phyloP scores from a whole-genome alignment of 805 yeast species.

The Saccharomyces mikatae region DNA sequence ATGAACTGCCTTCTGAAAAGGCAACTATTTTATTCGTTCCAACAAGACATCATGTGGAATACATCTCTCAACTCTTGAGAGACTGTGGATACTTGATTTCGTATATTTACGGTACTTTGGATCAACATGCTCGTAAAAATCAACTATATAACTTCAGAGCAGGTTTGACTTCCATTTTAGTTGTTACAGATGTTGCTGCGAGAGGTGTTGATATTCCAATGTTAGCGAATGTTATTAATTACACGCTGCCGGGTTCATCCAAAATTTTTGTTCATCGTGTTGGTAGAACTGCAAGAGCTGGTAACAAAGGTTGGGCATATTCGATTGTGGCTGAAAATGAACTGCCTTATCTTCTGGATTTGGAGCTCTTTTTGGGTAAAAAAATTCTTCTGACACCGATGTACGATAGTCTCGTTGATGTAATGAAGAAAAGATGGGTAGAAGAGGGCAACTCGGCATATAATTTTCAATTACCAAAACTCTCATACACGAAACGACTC shows the following conservation, averaged over 20 bases:
- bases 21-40: conserved; percentile 94
- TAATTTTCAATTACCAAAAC: conserved; percentile 42
- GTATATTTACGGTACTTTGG: conserved; percentile 87
- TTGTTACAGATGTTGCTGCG: conserved; percentile 97
- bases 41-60: conserved; percentile 96
- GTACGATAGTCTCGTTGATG: conserved; percentile 53
- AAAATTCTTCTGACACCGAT: conserved; percentile 64
- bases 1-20: conserved; percentile 70
- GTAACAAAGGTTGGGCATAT: conserved; percentile 96
- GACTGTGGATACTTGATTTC: conserved; percentile 81
- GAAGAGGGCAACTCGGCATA: conserved; percentile 33
- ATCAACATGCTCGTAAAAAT: conserved; percentile 87
- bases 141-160: conserved; percentile 78
- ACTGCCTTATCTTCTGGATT: conserved; percentile 80
- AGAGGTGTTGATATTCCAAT: conserved; percentile 98
- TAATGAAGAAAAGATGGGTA: conserved; percentile 41
- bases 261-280: conserved; percentile 94
- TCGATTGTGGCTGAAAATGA: conserved; percentile 80
- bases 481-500: conserved; percentile 65
- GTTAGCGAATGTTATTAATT: conserved; percentile 89
- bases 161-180: conserved; percentile 78
- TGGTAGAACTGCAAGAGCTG: conserved; percentile 99
- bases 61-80: conserved; percentile 59
- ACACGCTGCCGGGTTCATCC: conserved; percentile 82
- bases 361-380: conserved; percentile 82